Evolutionary conservation across 2,329 filamentous ascomycete species (phyloP).

Genomic region (Ophiobolus disseminans): DNA sequence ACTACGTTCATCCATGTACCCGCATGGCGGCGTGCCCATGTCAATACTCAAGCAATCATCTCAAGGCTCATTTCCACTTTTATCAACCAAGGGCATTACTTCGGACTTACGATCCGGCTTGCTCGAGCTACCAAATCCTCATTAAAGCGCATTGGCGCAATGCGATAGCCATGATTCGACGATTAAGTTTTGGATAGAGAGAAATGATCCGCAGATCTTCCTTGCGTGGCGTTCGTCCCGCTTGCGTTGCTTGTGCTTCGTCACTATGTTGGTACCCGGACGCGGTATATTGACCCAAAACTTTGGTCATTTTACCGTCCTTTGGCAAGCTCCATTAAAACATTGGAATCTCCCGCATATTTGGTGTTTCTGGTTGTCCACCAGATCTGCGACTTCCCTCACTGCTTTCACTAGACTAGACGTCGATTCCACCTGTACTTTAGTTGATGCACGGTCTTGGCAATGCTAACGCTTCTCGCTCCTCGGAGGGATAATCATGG

Average conservation of each 20-base stretch:
- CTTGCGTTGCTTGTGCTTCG: slow-evolving; percentile 2
- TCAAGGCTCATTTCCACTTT: neutral
- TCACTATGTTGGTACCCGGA: slow-evolving; percentile 8
- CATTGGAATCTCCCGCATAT: neutral
- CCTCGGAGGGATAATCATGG: too few relatives aligned
- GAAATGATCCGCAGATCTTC: slow-evolving; percentile 10
- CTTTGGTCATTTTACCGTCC: slow-evolving; percentile 10
- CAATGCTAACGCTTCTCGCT: too few relatives aligned
- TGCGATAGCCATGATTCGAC: slow-evolving; percentile 2
- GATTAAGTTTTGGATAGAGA: slow-evolving; percentile 1
- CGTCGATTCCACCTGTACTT: too few relatives aligned
- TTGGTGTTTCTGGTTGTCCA: neutral
- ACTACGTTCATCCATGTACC: too few relatives aligned
- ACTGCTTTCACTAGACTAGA: too few relatives aligned
- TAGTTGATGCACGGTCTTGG: too few relatives aligned
- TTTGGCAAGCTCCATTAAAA: neutral
- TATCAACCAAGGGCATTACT: neutral
- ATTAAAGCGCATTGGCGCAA: neutral
- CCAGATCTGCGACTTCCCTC: neutral
- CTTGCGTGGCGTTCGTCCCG: slow-evolving; percentile 1
- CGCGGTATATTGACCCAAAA: slow-evolving; percentile 14
- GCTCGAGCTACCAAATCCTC: neutral
- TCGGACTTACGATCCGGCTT: neutral
- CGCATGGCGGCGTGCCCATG: too few relatives aligned
- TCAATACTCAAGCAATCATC: neutral